Conservation (phyloP, 2,329 filamentous ascomycete genomes). For the Sclerotinia nivalis region DNA sequence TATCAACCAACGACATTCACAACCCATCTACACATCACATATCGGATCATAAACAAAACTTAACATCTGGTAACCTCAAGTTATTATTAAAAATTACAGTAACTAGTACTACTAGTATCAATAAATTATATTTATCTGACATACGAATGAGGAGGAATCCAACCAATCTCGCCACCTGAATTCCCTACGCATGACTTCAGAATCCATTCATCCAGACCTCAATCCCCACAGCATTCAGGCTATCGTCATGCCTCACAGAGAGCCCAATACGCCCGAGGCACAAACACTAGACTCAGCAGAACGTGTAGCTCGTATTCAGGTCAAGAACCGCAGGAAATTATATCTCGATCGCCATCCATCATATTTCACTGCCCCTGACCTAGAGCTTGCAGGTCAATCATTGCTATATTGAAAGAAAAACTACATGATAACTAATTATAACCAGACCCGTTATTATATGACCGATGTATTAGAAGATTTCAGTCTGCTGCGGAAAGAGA, state of each 20-base stretch:
- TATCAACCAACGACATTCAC: not conserved
- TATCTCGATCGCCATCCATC: slow-evolving; percentile 42
- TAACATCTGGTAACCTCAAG: not conserved
- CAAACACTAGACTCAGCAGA: slow-evolving; percentile 26
- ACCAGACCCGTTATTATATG: slow-evolving; percentile 43
- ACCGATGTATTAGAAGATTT: slow-evolving; percentile 41
- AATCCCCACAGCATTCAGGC: slow-evolving; percentile 19
- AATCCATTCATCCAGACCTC: slow-evolving; percentile 6
- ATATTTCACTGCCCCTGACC: slow-evolving; percentile 41
- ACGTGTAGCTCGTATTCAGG: slow-evolving; percentile 33
- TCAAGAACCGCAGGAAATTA: slow-evolving; percentile 41
- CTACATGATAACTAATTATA: slow-evolving; percentile 24
- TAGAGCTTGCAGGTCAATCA: slow-evolving; percentile 40
- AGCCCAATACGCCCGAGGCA: slow-evolving; percentile 25
- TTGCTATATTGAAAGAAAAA: slow-evolving; percentile 1
- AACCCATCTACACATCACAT: not conserved
- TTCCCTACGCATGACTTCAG: slow-evolving; percentile 18
- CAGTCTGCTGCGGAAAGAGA: slow-evolving; percentile 41
- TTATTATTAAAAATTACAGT: not conserved
- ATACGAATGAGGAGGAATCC: not conserved
- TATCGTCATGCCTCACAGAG: slow-evolving; percentile 36
- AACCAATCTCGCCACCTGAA: slow-evolving; percentile 11
- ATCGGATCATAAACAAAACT: not conserved
- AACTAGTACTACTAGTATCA: not conserved
- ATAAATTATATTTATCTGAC: not conserved